A percentile compares a stretch with the other conserved stretches of the same genome.
These are phyloP conservation scores for Beauveria varroae DNA, from an alignment of 2,329 filamentous ascomycete species.

Conservation along the genomic window DNA sequence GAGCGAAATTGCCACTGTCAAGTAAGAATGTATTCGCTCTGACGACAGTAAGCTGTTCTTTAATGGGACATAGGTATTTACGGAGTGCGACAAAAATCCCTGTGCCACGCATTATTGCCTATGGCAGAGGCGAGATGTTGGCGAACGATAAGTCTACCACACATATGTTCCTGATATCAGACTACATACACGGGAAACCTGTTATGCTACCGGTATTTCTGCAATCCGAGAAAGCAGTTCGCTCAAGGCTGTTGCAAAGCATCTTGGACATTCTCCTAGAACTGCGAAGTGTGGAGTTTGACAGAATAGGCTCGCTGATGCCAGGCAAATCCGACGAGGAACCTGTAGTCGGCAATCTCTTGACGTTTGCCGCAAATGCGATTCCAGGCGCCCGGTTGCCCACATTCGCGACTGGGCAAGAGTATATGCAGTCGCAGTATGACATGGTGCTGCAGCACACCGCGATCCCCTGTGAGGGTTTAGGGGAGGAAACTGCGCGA, in stretches of 20 bases:
- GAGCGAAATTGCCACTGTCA: conserved; percentile 20
- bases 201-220: neutral
- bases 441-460: neutral
- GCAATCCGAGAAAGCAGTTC: neutral
- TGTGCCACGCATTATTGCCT: conserved; percentile 17
- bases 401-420: conserved; percentile 10
- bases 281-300: conserved; percentile 18
- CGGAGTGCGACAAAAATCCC: conserved; percentile 17
- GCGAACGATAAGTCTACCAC: neutral
- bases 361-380: conserved; percentile 16
- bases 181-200: conserved; percentile 16
- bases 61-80: conserved; percentile 16
- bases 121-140: conserved; percentile 14
- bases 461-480: neutral
- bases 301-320: conserved; percentile 19
- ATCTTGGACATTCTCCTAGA: conserved; percentile 20
- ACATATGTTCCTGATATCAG: conserved; percentile 18
- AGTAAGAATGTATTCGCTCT: conserved; percentile 7
- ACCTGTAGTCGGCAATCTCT: neutral
- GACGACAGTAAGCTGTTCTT: neutral
- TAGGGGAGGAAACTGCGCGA: conserved; percentile 1
- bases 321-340: conserved; percentile 12
- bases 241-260: conserved; percentile 17
- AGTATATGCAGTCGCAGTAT: conserved; percentile 14
- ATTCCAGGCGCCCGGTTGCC: conserved; percentile 14